These are phyloP conservation scores for Rhododendron vialii DNA, from an alignment of 148 eudicot genomes.

Conservation along the genomic window DNA sequence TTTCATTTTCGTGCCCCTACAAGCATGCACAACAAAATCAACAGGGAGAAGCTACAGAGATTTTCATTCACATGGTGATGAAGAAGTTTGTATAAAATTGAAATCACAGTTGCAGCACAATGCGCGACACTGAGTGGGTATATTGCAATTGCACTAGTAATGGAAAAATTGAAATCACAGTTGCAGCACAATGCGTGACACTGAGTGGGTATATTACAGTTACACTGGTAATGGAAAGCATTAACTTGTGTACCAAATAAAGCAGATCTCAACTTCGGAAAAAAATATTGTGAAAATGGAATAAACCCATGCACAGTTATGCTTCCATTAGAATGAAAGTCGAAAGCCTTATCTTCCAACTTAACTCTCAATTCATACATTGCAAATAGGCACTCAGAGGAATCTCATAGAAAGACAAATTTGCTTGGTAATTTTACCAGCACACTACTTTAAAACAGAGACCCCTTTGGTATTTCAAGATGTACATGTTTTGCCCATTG, in stretches of 20 bases:
- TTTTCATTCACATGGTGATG: not conserved
- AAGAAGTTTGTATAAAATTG: not conserved
- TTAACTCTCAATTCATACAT: not conserved
- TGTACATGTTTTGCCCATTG: not conserved
- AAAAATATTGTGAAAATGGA: not conserved
- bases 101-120: not conserved
- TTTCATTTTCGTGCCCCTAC: constrained; percentile 83
- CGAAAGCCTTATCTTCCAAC: not conserved
- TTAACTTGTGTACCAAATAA: no score
- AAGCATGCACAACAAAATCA: constrained; percentile 12
- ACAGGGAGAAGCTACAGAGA: not conserved
- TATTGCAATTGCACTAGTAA: not conserved
- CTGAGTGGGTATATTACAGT: not conserved
- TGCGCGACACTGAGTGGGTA: not conserved
- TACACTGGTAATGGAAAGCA: not conserved
- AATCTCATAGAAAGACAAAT: not conserved
- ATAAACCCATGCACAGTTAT: not conserved
- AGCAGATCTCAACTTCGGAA: not conserved
- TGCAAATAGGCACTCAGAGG: not conserved
- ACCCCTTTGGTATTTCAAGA: not conserved
- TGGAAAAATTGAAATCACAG: not conserved
- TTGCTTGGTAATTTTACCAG: not conserved
- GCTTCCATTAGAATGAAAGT: not conserved
- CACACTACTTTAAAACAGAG: not conserved
- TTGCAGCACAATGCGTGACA: not conserved